phyloP scores from a whole-genome alignment of 2,329 filamentous ascomycete species.

The Emericellopsis cladophorae region DNA sequence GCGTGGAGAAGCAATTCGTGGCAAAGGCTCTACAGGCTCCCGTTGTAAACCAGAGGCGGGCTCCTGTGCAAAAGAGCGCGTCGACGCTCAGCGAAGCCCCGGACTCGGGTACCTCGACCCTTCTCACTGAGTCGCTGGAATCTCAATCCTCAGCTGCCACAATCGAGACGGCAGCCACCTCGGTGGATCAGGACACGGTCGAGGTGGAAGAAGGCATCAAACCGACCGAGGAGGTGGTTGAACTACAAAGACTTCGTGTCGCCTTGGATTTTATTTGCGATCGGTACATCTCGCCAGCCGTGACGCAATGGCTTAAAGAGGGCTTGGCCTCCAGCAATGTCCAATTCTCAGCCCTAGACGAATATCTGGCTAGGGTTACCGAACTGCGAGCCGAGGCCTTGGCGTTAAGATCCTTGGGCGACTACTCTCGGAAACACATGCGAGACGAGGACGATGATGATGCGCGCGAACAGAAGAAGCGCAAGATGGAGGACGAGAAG shows the following conservation, averaged over 20 bases:
- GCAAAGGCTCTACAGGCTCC: slow-evolving; percentile 64
- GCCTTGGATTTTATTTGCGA: slow-evolving; percentile 53
- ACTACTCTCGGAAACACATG: slow-evolving; percentile 59
- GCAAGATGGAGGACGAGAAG: slow-evolving; percentile 80
- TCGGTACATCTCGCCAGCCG: slow-evolving; percentile 40
- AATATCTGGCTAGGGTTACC: slow-evolving; percentile 54
- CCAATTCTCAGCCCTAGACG: slow-evolving; percentile 59
- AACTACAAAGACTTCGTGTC: slow-evolving; percentile 51
- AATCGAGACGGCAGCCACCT: slow-evolving; percentile 27
- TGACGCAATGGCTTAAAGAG: slow-evolving; percentile 28
- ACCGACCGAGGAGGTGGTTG: slow-evolving; percentile 33
- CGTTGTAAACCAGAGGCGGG: slow-evolving; percentile 52
- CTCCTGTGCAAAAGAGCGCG: slow-evolving; percentile 11
- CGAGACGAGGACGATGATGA: slow-evolving; percentile 56
- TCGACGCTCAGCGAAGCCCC: not conserved
- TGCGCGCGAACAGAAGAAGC: slow-evolving; percentile 63
- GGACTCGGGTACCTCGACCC: slow-evolving; percentile 9
- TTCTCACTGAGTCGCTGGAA: slow-evolving; percentile 16
- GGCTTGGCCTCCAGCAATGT: slow-evolving; percentile 27
- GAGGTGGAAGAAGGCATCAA: slow-evolving; percentile 24
- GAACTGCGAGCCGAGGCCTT: slow-evolving; percentile 59
- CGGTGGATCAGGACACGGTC: slow-evolving; percentile 20
- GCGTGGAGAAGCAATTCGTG: slow-evolving; percentile 79
- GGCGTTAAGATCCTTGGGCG: slow-evolving; percentile 51
- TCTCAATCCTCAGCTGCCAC: slow-evolving; percentile 28